Evolutionary conservation across 768 basidiomycete species (phyloP), one percentile per base, ranked within the genome.

Genomic region (Kwoniella sp.): DNA sequence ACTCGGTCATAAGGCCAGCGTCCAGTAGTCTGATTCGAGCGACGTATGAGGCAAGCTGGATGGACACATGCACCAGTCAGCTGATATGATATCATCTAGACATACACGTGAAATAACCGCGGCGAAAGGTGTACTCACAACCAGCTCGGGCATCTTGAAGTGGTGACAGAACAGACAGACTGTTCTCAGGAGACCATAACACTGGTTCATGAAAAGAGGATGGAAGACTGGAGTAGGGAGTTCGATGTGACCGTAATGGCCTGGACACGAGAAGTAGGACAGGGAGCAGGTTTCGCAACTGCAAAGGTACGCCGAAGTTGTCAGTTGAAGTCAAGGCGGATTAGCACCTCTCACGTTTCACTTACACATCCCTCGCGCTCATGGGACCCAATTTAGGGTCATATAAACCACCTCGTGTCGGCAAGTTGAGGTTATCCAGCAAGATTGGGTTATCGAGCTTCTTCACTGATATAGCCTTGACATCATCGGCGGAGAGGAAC

Each of bases 211-310:
- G 82, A 98, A 99, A 41, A 99, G 83, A 0, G 96, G 96, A 76
- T 99, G 95, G 77, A 91, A 98, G 1, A 98, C 92, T 15, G 96
- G 94, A 20, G 90, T 86, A 22, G 95, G 93, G 5, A 99, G 86
- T 67, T 97, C 93, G 66, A 99, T 95, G 81, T 98, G 96, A 23
- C 96, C 96, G 82, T 90, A 99, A 81, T 99, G 96, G 20, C 96
- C 96, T 1, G 96, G 94, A 81, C 96, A 99, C 65, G 89, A 89
- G 83, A 89, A 98, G 76, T 93, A 95, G 53, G 88, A 91, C 74
- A 96, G 86, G 63, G 86, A 89, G 79, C 96, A 99, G 81, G 96
- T 96, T 68, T 90, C 84, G 80, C 96, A 99, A 65, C 95, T 99
- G 31, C 15, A 7, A 45, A 45, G 41, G 9, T 37, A 28, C 0